A percentile compares a stretch with the other conserved stretches of the same genome.
phyloP scores from a whole-genome alignment of 2,329 filamentous ascomycete genomes.

The Colletotrichum eremochloae region DNA sequence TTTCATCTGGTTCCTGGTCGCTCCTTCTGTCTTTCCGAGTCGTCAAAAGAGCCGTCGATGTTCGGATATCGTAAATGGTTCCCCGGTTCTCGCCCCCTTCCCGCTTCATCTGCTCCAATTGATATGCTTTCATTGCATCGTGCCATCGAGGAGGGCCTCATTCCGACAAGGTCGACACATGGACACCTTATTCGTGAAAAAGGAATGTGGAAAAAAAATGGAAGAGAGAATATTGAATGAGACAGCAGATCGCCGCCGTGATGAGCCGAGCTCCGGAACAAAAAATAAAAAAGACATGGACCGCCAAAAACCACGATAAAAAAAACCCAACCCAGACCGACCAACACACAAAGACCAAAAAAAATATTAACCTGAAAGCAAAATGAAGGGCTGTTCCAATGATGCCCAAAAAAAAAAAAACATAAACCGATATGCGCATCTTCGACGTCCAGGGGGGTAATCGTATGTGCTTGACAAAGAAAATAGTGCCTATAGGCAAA shows the following conservation, averaged over 20 bases:
- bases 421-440: constrained; percentile 11
- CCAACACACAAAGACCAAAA: background rate
- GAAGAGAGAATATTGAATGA: constrained; percentile 29
- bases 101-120: constrained; percentile 13
- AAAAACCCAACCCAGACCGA: background rate
- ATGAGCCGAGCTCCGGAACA: constrained; percentile 10
- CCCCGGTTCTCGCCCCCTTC: background rate
- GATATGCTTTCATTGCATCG: constrained; percentile 42
- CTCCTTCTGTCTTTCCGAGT: constrained; percentile 3
- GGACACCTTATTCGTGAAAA: background rate
- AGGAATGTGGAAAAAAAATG: constrained; percentile 2
- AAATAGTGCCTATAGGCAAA: constrained; percentile 22
- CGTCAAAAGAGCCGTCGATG: constrained; percentile 38
- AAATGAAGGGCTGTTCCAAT: constrained; percentile 5
- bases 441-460: constrained; percentile 27
- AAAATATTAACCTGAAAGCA: constrained; percentile 20
- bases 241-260: constrained; percentile 9
- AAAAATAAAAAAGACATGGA: background rate
- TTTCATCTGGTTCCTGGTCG: constrained; percentile 9
- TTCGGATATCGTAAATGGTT: constrained; percentile 38
- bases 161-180: constrained; percentile 11
- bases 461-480: constrained; percentile 38
- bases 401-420: constrained; percentile 13
- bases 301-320: background rate
- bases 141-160: constrained; percentile 14